phyloP scores from a whole-genome alignment of 345 rosid species.

The Dimocarpus longan region DNA sequence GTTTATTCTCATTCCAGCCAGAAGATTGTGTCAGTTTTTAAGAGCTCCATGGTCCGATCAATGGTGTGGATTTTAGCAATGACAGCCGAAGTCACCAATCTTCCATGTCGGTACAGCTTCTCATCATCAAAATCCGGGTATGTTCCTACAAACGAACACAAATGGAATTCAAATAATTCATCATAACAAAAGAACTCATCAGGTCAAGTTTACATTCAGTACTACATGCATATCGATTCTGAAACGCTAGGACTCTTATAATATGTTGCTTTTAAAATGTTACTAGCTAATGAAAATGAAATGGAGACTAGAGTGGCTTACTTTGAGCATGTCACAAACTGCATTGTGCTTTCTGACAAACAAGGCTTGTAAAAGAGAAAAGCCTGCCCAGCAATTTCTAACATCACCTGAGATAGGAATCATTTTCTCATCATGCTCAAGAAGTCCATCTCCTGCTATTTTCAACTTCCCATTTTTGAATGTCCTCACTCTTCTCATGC shows the following conservation, averaged over 20 bases:
- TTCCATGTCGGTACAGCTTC: conserved; percentile 60
- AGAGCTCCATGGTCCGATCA: conserved; percentile 80
- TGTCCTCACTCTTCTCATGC: conserved; percentile 67
- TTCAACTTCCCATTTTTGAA: conserved; percentile 75
- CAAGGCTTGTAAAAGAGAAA: conserved; percentile 70
- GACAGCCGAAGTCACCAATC: conserved; percentile 75
- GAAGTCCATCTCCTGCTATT: conserved; percentile 53
- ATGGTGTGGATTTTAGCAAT: conserved; percentile 89
- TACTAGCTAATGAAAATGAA: too few species aligned
- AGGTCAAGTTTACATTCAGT: neutral
- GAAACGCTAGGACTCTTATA: too few species aligned
- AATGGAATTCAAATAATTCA: neutral
- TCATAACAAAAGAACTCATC: neutral
- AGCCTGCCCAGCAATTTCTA: conserved; percentile 83
- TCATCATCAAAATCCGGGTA: conserved; percentile 63
- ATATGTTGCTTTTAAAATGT: too few species aligned
- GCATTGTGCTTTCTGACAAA: conserved; percentile 72
- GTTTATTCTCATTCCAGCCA: conserved; percentile 70
- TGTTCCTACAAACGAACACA: conserved; percentile 32
- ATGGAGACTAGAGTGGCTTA: conserved; percentile 20
- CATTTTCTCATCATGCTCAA: conserved; percentile 58
- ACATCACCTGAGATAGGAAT: conserved; percentile 75
- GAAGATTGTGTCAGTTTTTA: conserved; percentile 69
- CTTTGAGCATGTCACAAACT: conserved; percentile 67
- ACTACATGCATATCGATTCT: neutral